Base-by-base conservation (phyloP, 1,139 yeast genomes). In the Nakaseomyces glabratus region DNA sequence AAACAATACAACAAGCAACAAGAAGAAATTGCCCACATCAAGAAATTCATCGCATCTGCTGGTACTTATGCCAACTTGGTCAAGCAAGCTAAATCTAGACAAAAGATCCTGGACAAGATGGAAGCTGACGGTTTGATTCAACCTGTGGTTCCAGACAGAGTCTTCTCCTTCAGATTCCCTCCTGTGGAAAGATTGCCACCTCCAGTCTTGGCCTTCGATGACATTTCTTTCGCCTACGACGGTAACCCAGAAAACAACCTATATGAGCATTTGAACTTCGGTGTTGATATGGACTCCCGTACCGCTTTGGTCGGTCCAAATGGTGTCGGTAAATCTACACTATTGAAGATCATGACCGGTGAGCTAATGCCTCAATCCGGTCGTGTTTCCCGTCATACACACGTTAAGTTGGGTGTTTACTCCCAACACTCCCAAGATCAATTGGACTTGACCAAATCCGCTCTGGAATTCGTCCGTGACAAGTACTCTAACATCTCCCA, bases 31-130 rank as follows among this genome's bases (percentile, higher is more conserved):
- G 86, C 79, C 30, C 98, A 90, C 65, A 93, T 93, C 65, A 93
- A 90, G 73, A 90, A 90, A 69, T 90, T 90, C 62, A 93, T 90
- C 68, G 98, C 98, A 35, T 82, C 95, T 51, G 98, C 98, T 45
- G 98, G 99, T 88, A 93, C 98, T 42, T 93, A 90, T 68, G 98
- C 99, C 45, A 93, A 93, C 68, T 73, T 90, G 71, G 98, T 93
- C 41, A 84, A 82, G 65, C 98, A 90, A 69, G 99, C 99, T 46
- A 90, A 90, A 66, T 90, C 98, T 31, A 85, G 97, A 69, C 98
- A 93, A 73, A 90, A 93, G 79, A 93, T 90, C 60, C 73, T 90
- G 65, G 98, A 90, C 67, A 93, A 93, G 78, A 93, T 90, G 98
- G 98, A 90, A 68, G 98, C 98, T 50, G 98, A 90, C 61, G 99